These are phyloP conservation scores for Mrakia hoshinonis DNA, from an alignment of 768 basidiomycete species.

Conservation along the genomic window DNA sequence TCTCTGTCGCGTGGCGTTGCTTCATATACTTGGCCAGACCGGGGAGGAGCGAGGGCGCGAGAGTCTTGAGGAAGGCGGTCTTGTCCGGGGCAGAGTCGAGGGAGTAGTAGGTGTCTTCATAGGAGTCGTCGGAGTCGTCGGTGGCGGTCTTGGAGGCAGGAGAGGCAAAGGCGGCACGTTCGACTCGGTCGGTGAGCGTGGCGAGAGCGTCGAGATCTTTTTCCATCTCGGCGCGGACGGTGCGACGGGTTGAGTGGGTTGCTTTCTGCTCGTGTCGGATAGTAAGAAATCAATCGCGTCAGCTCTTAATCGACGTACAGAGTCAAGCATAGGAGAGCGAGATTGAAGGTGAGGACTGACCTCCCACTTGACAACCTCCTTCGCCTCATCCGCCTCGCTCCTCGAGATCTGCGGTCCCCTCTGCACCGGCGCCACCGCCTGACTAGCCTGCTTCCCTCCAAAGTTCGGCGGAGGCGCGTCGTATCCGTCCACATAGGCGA, in stretches of 20 bases:
- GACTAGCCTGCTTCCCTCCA: conserved; percentile 40
- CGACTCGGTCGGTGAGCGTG: conserved; percentile 58
- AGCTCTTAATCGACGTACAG: not conserved
- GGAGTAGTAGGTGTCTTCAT: conserved; percentile 53
- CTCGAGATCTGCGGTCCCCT: conserved; percentile 43
- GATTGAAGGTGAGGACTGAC: too few relatives aligned
- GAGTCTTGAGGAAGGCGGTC: conserved; percentile 8
- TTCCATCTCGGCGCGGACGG: conserved; percentile 53
- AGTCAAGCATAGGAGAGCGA: too few relatives aligned
- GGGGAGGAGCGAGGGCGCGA: not conserved
- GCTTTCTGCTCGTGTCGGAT: conserved; percentile 46
- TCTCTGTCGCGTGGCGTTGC: conserved; percentile 44
- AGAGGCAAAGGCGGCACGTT: conserved; percentile 45
- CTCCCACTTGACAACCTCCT: conserved; percentile 57
- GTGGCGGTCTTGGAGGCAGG: not conserved
- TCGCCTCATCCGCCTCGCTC: conserved; percentile 68
- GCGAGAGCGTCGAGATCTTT: conserved; percentile 50
- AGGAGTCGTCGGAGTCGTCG: conserved; percentile 36
- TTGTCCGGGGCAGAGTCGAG: conserved; percentile 52
- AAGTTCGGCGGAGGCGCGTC: not conserved
- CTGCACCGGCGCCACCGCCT: conserved; percentile 47
- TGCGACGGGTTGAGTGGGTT: conserved; percentile 53
- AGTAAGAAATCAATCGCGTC: not conserved
- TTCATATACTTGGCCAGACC: conserved; percentile 22
- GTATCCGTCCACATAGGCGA: conserved; percentile 59